Evolutionary conservation across 495 filamentous ascomycete species (phyloP), one percentile per base, ranked within the genome.

Genomic region (Apodospora peruviana): DNA sequence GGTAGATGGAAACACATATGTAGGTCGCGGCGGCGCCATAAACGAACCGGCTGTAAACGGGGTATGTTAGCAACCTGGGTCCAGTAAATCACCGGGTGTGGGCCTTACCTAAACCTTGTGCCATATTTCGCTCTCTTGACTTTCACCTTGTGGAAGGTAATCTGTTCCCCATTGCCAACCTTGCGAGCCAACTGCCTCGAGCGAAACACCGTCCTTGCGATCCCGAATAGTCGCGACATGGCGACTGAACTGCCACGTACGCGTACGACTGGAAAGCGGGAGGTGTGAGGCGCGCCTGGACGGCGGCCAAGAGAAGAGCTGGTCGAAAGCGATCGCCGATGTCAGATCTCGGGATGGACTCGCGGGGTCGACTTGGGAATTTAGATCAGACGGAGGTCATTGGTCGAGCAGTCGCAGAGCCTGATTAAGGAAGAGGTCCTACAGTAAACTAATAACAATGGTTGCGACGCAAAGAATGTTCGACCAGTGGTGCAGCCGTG

Each of bases 201-300:
- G 25, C 39, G 25, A 35, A 54, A 53, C 24, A 60, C 24, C 3
- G 53, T 57, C 44, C 43, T 57, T 41, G 56, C 38, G 14, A 59
- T 55, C 24, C 68, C 62, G 27, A 59, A 49, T 2, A 73, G 37
- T 52, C 60, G 69, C 19, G 61, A 60, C 67, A 74, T 74, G 50
- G 32, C 27, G 60, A 37, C 41, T 24, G 22, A 18, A 34, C 43
- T 44, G 37, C 50, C 55, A 7, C 11, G 32, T 35, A n/a, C n/a
- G n/a, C 16, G 32, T n/a, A 2, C 32, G 16, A 35, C 11, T 10
- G 32, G 22, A 39, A 16, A 3, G 32, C 34, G 19, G 45, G 25
- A 22, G 41, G 35, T 1, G 16, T n/a, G n/a, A n/a, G 65, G 66
- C 64, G 49, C 66, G 64, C 68, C 68, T 49, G 29, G 24, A 22